Base-by-base conservation (phyloP, 257 asterid genomes). In the Penstemon eatonii region DNA sequence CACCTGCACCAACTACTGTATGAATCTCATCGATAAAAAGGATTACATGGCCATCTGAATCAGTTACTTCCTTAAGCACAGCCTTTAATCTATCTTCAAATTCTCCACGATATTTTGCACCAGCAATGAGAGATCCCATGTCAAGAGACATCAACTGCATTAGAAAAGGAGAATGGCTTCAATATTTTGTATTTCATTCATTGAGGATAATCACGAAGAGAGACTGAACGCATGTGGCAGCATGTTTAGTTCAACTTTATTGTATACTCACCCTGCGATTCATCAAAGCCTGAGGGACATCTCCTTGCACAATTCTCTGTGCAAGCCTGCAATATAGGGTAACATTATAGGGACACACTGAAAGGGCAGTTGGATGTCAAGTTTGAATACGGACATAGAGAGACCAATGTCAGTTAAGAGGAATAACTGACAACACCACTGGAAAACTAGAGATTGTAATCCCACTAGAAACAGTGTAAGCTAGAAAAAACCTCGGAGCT, bases 1-100 rank as follows among this genome's bases (percentile, higher is more conserved):
- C 98, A 80, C 98, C 98, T 84, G 99, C 97, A 43, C 99, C 97
- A 59, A 94, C 97, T 64, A 94, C 99, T 38, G 97, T 89, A 69
- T 94, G 99, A 60, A 94, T 94, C 84, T 94, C 99, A 74, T 94
- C 99, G 60, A 94, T 94, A 63, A 91, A 94, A 68, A 94, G 92
- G 67, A 94, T 63, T 67, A 91, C 85, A 55, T 91, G 96, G 69
- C 99, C 97, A 74, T 91, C 96, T 0, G 99, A 91, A 55, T 89
- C 97, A 3, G 96, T 91, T 51, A 91, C 97, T 84, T 93, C 97
- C 89, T 86, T 90, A 40, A 93, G 95, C 63, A 93, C 97, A 49
- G 99, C 96, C 73, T 93, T 93, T 50, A 93, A 75, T 75, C 99
- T 83, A 74, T 90, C 99, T 84, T 90, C 99, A 67, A 93, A 90